Base-by-base conservation (phyloP, 306 rosid species). In the Lathyrus aphaca region DNA sequence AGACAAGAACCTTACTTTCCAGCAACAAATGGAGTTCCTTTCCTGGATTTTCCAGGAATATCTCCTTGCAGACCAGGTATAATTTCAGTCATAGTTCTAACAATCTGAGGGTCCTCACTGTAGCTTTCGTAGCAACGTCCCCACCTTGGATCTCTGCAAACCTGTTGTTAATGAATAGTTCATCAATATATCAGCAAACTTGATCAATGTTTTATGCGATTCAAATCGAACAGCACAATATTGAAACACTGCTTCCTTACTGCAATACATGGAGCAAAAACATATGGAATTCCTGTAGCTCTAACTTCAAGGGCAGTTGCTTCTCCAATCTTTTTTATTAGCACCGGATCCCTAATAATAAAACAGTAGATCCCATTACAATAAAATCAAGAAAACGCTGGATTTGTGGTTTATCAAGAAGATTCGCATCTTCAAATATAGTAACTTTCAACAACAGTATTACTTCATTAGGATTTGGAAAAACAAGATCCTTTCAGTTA, bases 81-180 rank as follows among this genome's bases (percentile, higher is more conserved):
- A 40, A 94, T 88, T 86, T 94, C 97, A 16, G 97, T 94, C 97
- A 94, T 88, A 37, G 77, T 23, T 79, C 79, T 82, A 81, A 90
- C 98, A 80, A 94, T 84, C 62, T 38, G 79, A 29, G 80, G 87
- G 53, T 90, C 97, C 76, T 90, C 98, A 25, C 98, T 94, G 72
- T 94, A 94, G 85, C 98, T 94, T 83, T 94, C 98, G 0, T 88
- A 94, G 87, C 98, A 94, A 64, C 98, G 83, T 40, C 98, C 98
- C 98, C 98, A 94, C 73, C 98, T 87, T n/a, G 98, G 98, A 83
- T 94, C 97, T 70, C 97, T 79, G 82, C 98, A 94, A 15, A 94
- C 98, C 98, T 90, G 79, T 38, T 16, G 82, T 21, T 11, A 53
- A 76, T 53, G 64, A 65, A 55, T 4, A 53, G 32, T 38, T 40